These are phyloP conservation scores for Daldinia sp. DNA, from an alignment of 2,329 filamentous ascomycete genomes.

Conservation along the genomic window DNA sequence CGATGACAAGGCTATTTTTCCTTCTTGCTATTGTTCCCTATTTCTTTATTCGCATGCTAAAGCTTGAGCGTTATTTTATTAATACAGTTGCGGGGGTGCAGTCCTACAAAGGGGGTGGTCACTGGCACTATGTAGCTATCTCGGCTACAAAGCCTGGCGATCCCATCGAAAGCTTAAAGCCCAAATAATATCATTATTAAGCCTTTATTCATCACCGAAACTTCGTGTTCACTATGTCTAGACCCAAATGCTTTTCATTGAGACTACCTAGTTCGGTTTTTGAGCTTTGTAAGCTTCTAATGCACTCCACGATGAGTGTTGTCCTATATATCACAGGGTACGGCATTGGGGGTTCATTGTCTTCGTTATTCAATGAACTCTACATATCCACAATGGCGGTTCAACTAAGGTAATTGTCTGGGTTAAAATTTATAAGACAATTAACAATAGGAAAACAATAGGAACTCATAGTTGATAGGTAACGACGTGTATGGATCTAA, in stretches of 20 bases:
- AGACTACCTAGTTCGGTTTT: too few species aligned
- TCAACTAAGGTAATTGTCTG: too few species aligned
- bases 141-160: conserved; percentile 49
- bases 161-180: conserved; percentile 31
- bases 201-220: background rate
- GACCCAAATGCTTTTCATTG: too few species aligned
- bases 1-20: conserved; percentile 59
- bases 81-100: conserved; percentile 57
- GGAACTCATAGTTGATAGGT: background rate
- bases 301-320: too few species aligned
- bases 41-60: conserved; percentile 53
- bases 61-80: conserved; percentile 55
- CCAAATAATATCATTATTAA: conserved; percentile 9
- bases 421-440: background rate
- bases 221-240: too few species aligned
- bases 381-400: background rate
- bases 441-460: too few species aligned
- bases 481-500: background rate
- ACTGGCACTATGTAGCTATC: conserved; percentile 50
- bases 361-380: too few species aligned
- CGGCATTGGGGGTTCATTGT: too few species aligned
- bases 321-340: too few species aligned
- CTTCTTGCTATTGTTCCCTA: conserved; percentile 56
- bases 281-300: too few species aligned
- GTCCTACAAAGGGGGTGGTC: conserved; percentile 45